Conservation (phyloP, 2,329 filamentous ascomycete species). For the Ophiostoma populinum region DNA sequence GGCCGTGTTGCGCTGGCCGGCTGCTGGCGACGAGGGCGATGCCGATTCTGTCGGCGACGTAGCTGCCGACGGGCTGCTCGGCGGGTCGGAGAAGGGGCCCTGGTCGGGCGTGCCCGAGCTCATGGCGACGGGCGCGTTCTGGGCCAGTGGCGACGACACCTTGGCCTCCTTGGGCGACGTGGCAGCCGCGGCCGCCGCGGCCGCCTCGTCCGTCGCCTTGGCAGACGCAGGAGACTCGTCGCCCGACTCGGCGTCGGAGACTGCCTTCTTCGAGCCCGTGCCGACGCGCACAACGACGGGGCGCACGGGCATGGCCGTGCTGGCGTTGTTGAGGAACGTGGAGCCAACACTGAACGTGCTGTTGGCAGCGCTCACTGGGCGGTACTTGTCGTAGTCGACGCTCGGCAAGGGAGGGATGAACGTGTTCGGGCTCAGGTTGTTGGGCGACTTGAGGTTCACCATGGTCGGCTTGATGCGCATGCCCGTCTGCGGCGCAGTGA, state of each 20-base stretch:
- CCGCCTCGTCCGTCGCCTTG: background rate
- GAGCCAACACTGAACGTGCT: conserved; percentile 51
- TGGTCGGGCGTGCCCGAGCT: conserved; percentile 34
- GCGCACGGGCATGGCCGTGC: conserved; percentile 35
- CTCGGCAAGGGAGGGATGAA: conserved; percentile 53
- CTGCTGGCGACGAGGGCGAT: conserved; percentile 9
- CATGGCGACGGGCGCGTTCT: conserved; percentile 21
- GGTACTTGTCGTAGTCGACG: conserved; percentile 49
- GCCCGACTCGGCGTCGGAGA: too few species aligned
- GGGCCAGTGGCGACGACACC: background rate
- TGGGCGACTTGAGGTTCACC: conserved; percentile 70
- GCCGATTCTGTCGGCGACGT: background rate
- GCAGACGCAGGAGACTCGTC: conserved; percentile 10
- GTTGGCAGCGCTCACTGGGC: conserved; percentile 33
- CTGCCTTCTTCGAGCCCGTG: conserved; percentile 31
- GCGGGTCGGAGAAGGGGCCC: conserved; percentile 43
- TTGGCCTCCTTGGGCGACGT: background rate
- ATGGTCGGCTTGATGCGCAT: conserved; percentile 80
- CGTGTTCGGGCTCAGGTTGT: conserved; percentile 25
- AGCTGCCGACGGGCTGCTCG: conserved; percentile 11
- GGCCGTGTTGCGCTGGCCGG: conserved; percentile 23
- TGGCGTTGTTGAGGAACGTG: conserved; percentile 49
- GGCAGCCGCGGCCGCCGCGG: background rate
- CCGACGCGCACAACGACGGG: conserved; percentile 44
- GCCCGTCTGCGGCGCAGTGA: conserved; percentile 70